Base-by-base conservation (phyloP, 2,329 filamentous ascomycete genomes). In the Aspergillus transmontanensis region DNA sequence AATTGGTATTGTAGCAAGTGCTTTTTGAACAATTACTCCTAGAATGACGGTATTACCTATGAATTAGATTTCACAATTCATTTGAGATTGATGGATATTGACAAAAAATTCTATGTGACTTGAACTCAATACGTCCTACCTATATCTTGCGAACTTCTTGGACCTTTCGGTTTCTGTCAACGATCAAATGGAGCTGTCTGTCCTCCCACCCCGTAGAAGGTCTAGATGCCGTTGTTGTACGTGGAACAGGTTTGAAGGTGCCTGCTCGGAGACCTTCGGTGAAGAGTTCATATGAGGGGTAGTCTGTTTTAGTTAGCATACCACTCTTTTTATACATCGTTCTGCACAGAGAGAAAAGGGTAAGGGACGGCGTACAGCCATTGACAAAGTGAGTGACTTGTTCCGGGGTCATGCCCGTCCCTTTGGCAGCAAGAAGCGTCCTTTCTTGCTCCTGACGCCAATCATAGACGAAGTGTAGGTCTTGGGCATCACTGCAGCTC, bases 381-480 rank as follows among this genome's bases (percentile, higher is more conserved):
- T 90, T 85, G 19, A 92, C 91, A 76, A 97, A 97, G 54, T 84
- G 82, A 61, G 87, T 82, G 50, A 97, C 92, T 75, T 94, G 86
- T 61, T 92, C 89, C 69, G 92, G 89, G 1, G 87, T 90, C 94
- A 97, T 97, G 34, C 92, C 93, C 0, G 83, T 85, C 1, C 91
- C 92, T 67, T 86, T 90, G 26, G 83, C 79, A 9, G 81, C 81
- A 28, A 90, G 86, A 70, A 97, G 82, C 63, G 85, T 85, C 55
- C 85, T 85, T 78, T 97, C 93, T 78, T 96, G 92, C 79, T 97
- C 84, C 69, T 89, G 81, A 16, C 93, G 87, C 94, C 94, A 97
- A 65, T 85, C 86, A 71, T 97, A 97, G 58, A 96, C 94, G 73
- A 88, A 94, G 57, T 83, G 82, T 5, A 87, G 83, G 68, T 95